A percentile compares a stretch with the other conserved stretches of the same genome.
Conservation (phyloP, 371 early-diverging fungal genomes). For the Circinella umbellata region DNA sequence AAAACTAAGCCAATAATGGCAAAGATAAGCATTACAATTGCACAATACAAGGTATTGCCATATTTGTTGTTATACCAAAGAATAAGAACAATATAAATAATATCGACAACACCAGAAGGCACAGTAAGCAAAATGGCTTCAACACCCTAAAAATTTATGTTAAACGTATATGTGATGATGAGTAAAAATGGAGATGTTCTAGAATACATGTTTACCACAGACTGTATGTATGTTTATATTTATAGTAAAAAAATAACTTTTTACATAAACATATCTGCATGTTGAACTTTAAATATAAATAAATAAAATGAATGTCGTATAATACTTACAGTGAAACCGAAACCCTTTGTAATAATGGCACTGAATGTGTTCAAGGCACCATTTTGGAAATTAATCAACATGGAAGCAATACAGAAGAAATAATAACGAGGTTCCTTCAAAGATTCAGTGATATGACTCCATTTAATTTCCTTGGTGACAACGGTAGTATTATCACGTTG, state of each 20-base stretch:
- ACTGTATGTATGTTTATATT: no score
- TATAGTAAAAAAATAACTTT: no score
- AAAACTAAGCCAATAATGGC: slow-evolving; percentile 33
- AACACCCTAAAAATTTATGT: slow-evolving; percentile 14
- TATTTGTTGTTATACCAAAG: slow-evolving; percentile 24
- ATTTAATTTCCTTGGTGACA: slow-evolving; percentile 23
- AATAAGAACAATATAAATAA: slow-evolving; percentile 25
- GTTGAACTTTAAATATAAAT: not conserved
- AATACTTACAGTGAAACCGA: slow-evolving; percentile 31
- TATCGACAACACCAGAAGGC: slow-evolving; percentile 34
- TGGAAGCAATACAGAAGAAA: slow-evolving; percentile 23
- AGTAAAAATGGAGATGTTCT: not conserved
- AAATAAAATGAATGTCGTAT: not conserved
- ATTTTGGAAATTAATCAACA: slow-evolving; percentile 43
- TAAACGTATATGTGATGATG: not conserved
- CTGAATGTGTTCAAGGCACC: slow-evolving; percentile 41
- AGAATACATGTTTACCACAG: not conserved
- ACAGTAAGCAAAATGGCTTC: slow-evolving; percentile 31
- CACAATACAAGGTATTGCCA: slow-evolving; percentile 28
- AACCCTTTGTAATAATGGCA: slow-evolving; percentile 24
- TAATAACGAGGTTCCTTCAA: slow-evolving; percentile 30
- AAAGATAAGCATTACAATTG: slow-evolving; percentile 18
- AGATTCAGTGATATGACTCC: slow-evolving; percentile 26
- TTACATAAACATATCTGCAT: no score
- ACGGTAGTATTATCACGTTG: slow-evolving; percentile 24